Evolutionary conservation across 2,329 filamentous ascomycete species (phyloP).

Genomic region (Aureobasidium melanogenum): DNA sequence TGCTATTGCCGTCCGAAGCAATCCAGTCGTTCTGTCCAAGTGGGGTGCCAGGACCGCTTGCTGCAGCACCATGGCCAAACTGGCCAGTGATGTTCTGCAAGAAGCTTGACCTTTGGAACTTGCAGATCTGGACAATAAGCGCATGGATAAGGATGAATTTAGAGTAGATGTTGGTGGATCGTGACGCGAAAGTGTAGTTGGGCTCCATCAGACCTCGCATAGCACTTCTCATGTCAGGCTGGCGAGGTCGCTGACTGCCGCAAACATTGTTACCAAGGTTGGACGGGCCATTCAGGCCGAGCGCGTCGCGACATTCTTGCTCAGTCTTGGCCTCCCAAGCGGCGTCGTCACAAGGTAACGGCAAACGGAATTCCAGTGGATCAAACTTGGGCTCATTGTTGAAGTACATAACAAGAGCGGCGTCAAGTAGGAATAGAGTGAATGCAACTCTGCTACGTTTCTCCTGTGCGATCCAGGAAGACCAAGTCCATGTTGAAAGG

Average conservation of each 20-base stretch:
- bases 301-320: constrained; percentile 53
- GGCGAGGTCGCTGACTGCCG: constrained; percentile 55
- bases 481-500: constrained; percentile 54
- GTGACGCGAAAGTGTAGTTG: constrained; percentile 51
- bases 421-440: constrained; percentile 55
- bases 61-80: constrained; percentile 3
- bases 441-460: constrained; percentile 57
- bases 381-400: constrained; percentile 58
- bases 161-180: constrained; percentile 61
- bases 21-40: constrained; percentile 53
- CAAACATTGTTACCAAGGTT: constrained; percentile 51
- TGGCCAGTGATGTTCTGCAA: constrained; percentile 16
- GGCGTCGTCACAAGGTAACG: constrained; percentile 64
- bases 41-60: constrained; percentile 46
- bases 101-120: constrained; percentile 34
- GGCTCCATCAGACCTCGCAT: constrained; percentile 53
- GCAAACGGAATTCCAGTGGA: constrained; percentile 53
- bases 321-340: constrained; percentile 59
- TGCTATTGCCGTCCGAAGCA: constrained; percentile 30
- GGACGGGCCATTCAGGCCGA: constrained; percentile 53
- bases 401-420: constrained; percentile 61
- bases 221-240: constrained; percentile 55
- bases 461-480: constrained; percentile 61
- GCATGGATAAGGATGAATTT: constrained; percentile 68
- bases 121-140: constrained; percentile 54